These are phyloP conservation scores for Pseudogymnoascus sp. DNA, from an alignment of 2,329 filamentous ascomycete genomes.

Conservation along the genomic window DNA sequence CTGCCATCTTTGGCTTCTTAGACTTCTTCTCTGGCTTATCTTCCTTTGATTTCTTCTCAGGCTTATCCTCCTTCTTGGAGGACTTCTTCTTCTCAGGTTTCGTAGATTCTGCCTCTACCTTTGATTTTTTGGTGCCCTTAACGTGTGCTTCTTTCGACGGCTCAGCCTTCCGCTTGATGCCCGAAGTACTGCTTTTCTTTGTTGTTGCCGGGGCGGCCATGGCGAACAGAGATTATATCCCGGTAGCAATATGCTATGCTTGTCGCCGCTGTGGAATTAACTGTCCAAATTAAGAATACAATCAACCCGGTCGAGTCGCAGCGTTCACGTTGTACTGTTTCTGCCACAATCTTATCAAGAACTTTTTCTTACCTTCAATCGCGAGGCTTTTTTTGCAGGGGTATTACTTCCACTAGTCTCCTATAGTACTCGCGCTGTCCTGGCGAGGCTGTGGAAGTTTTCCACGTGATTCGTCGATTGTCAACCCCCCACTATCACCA, in stretches of 20 bases:
- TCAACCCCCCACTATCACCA: constrained; percentile 7
- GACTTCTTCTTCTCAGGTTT: constrained; percentile 29
- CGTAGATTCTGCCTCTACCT: constrained; percentile 27
- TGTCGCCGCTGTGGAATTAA: neutral
- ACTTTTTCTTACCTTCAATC: constrained; percentile 8
- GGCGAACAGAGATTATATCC: neutral
- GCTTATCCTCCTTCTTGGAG: constrained; percentile 30
- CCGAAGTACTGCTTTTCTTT: constrained; percentile 37
- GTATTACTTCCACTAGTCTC: neutral
- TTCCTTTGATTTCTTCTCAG: constrained; percentile 18
- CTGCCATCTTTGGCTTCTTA: constrained; percentile 19
- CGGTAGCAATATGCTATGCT: neutral
- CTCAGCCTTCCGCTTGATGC: constrained; percentile 50
- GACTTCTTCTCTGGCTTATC: constrained; percentile 2
- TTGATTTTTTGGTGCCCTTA: constrained; percentile 43
- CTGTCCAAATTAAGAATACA: neutral
- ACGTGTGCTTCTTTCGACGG: constrained; percentile 36
- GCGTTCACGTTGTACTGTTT: constrained; percentile 5
- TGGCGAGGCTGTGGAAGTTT: constrained; percentile 3
- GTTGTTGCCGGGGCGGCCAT: constrained; percentile 22
- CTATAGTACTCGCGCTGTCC: neutral
- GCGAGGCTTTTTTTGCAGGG: constrained; percentile 9
- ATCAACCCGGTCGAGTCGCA: constrained; percentile 1
- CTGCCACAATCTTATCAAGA: constrained; percentile 10
- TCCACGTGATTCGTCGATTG: constrained; percentile 1